phyloP scores from a whole-genome alignment of 345 rosid genomes.

The Arabidopsis arenosa region DNA sequence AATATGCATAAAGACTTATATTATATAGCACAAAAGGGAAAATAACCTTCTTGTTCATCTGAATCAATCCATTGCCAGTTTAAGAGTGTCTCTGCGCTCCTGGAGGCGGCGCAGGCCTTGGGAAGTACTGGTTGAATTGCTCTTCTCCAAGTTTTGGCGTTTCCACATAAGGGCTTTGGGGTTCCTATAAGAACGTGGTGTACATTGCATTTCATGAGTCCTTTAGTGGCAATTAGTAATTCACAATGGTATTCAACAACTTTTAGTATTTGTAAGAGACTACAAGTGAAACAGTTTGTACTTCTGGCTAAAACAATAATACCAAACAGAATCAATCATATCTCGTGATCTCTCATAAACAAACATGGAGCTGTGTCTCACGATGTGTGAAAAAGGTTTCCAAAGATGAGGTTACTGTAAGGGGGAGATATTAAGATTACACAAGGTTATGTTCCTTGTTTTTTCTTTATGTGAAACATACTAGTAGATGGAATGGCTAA shows the following conservation, averaged over 20 bases:
- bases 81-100: conserved; percentile 74
- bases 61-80: conserved; percentile 43
- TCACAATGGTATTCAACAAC: not conserved
- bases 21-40: conserved; percentile 27
- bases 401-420: not conserved
- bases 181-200: conserved; percentile 31
- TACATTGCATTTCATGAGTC: conserved; percentile 20
- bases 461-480: conserved; percentile 10
- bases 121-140: conserved; percentile 54
- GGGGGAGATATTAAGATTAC: not conserved
- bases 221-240: not conserved
- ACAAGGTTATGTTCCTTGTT: not conserved
- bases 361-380: conserved; percentile 13
- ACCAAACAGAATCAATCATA: not conserved
- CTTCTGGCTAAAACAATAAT: not conserved
- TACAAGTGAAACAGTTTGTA: not conserved
- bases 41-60: not conserved
- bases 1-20: conserved; percentile 19
- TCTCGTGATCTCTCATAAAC: conserved; percentile 4
- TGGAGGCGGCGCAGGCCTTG: conserved; percentile 79
- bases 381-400: not conserved
- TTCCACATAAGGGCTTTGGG: conserved; percentile 82
- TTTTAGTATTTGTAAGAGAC: not conserved
- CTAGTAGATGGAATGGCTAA: conserved; percentile 25
- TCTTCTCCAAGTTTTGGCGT: conserved; percentile 60